phyloP scores from a whole-genome alignment of 805 yeast species.

The Yarrowia sp. region DNA sequence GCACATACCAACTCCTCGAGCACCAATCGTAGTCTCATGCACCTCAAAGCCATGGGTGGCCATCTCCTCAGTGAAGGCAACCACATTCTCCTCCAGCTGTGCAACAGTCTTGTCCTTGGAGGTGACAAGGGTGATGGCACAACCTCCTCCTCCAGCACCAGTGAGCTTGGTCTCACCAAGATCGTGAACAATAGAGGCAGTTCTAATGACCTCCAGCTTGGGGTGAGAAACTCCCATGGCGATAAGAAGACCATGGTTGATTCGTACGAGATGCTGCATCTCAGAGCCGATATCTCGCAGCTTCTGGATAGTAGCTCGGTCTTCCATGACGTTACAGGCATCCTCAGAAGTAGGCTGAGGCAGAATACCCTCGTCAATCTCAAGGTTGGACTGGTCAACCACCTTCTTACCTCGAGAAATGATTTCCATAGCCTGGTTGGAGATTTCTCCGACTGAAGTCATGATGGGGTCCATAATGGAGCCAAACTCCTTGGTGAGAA shows the following conservation, averaged over 20 bases:
- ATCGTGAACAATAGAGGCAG: constrained; percentile 64
- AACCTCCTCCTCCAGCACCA: constrained; percentile 99
- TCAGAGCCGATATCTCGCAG: constrained; percentile 43
- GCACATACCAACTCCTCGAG: constrained; percentile 72
- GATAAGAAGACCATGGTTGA: constrained; percentile 87
- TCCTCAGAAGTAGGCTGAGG: constrained; percentile 40
- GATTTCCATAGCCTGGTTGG: constrained; percentile 72
- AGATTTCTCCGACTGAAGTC: constrained; percentile 76
- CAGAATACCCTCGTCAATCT: constrained; percentile 39
- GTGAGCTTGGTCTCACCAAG: constrained; percentile 92
- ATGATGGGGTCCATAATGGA: constrained; percentile 63
- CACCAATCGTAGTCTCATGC: constrained; percentile 83
- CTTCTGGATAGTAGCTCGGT: constrained; percentile 41
- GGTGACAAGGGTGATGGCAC: constrained; percentile 83
- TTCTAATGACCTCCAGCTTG: constrained; percentile 75
- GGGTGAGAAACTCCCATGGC: constrained; percentile 94
- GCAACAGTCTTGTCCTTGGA: constrained; percentile 52
- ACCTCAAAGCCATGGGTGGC: constrained; percentile 64
- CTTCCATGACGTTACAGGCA: constrained; percentile 25
- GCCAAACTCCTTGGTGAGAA: constrained; percentile 61
- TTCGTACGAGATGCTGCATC: constrained; percentile 68
- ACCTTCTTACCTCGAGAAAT: constrained; percentile 61
- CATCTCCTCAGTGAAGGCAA: constrained; percentile 49
- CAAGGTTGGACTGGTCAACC: constrained; percentile 50
- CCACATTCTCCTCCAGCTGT: constrained; percentile 40